Conservation (phyloP, 2,329 filamentous ascomycete species). For the Furcasterigmium sp. region DNA sequence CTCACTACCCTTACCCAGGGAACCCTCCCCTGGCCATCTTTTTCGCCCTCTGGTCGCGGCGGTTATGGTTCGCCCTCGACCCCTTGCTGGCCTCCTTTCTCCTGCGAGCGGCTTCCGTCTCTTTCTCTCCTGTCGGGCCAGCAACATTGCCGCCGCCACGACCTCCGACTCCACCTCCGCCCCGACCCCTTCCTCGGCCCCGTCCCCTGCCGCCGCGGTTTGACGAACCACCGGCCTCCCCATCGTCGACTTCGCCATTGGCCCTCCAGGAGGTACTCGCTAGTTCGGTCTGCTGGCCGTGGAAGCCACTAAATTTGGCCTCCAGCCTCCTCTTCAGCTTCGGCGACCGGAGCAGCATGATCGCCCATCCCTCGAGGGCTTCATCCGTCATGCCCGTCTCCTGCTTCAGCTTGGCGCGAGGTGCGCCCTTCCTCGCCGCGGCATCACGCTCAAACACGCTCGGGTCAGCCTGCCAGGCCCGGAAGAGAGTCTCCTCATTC, state of each 20-base stretch:
- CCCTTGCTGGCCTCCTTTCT: slow-evolving; percentile 80
- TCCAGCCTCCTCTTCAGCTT: slow-evolving; percentile 66
- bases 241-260: slow-evolving; percentile 46
- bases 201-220: slow-evolving; percentile 34
- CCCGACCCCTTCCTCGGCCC: slow-evolving; percentile 39
- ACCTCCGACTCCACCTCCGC: slow-evolving; percentile 42
- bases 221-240: slow-evolving; percentile 48
- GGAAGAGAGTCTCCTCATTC: slow-evolving; percentile 70
- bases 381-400: slow-evolving; percentile 91
- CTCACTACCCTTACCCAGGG: slow-evolving; percentile 19
- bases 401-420: slow-evolving; percentile 59
- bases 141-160: slow-evolving; percentile 56
- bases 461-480: slow-evolving; percentile 60
- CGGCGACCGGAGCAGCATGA: slow-evolving; percentile 76
- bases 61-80: slow-evolving; percentile 79
- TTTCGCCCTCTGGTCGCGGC: slow-evolving; percentile 63
- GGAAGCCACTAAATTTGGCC: slow-evolving; percentile 60
- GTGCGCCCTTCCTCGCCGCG: slow-evolving; percentile 59
- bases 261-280: slow-evolving; percentile 60
- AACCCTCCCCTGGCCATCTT: slow-evolving; percentile 56
- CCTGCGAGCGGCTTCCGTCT: slow-evolving; percentile 65
- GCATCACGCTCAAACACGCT: slow-evolving; percentile 67
- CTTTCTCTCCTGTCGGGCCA: slow-evolving; percentile 61
- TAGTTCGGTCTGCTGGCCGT: slow-evolving; percentile 61
- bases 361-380: slow-evolving; percentile 86